Evolutionary conservation across 2,329 filamentous ascomycete genomes (phyloP).

Genomic region (Ophiognomonia clavigignenti-juglandacearum): DNA sequence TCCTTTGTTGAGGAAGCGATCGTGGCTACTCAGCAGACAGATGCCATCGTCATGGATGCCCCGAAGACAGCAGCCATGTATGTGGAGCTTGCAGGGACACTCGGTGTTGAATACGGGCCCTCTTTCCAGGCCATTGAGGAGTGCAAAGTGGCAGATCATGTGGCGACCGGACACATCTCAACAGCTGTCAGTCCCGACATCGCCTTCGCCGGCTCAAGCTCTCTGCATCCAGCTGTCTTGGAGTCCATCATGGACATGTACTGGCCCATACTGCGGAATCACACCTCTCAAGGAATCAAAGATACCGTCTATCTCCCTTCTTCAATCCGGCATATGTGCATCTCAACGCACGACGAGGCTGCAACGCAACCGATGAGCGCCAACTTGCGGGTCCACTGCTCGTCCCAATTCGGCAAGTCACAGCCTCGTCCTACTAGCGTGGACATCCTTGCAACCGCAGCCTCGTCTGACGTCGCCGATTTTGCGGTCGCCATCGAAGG

Average conservation of each 20-base stretch:
- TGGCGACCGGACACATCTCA: conserved; percentile 28
- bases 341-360: conserved; percentile 25
- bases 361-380: conserved; percentile 22
- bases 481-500: conserved; percentile 29
- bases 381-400: conserved; percentile 33
- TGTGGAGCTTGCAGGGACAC: conserved; percentile 32
- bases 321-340: conserved; percentile 32
- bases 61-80: conserved; percentile 35
- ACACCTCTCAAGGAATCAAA: conserved; percentile 23
- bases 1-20: conserved; percentile 22
- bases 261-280: conserved; percentile 30
- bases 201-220: conserved; percentile 34
- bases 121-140: conserved; percentile 47
- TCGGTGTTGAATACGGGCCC: conserved; percentile 46
- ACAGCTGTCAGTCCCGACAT: conserved; percentile 26
- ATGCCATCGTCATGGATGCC: background rate
- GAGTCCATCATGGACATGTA: conserved; percentile 37
- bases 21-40: background rate
- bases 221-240: conserved; percentile 34
- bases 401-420: conserved; percentile 23
- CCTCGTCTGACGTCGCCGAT: conserved; percentile 21
- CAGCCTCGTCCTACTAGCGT: conserved; percentile 32
- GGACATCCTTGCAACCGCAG: conserved; percentile 28
- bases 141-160: conserved; percentile 33
- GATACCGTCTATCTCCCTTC: conserved; percentile 38